phyloP scores from a whole-genome alignment of 192 early-diverging fungal genomes.

The Bifiguratus adelaidae region DNA sequence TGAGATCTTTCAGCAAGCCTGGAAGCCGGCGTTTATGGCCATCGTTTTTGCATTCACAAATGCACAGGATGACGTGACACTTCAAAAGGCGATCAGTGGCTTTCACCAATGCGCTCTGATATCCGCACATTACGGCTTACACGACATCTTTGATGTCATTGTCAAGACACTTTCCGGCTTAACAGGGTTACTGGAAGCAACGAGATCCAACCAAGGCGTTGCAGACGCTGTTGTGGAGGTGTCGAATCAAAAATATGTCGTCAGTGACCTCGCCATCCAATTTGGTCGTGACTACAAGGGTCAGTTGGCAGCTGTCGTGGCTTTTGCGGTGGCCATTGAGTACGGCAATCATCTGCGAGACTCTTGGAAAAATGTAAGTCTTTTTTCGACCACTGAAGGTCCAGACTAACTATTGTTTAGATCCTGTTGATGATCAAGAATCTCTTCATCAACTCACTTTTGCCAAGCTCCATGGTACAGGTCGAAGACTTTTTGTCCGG shows the following conservation, averaged over 20 bases:
- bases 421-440: slow-evolving; percentile 63
- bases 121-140: slow-evolving; percentile 59
- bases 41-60: slow-evolving; percentile 79
- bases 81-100: slow-evolving; percentile 74
- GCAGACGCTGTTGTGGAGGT: slow-evolving; percentile 35
- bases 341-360: slow-evolving; percentile 54
- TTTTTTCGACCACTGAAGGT: slow-evolving; percentile 12
- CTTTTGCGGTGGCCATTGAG: slow-evolving; percentile 65
- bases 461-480: slow-evolving; percentile 54
- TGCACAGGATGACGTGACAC: slow-evolving; percentile 62
- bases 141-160: slow-evolving; percentile 73
- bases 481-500: slow-evolving; percentile 67
- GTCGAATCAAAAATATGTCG: slow-evolving; percentile 27
- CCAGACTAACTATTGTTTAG: slow-evolving; percentile 8
- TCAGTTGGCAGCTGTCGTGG: slow-evolving; percentile 84
- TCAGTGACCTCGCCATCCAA: slow-evolving; percentile 62
- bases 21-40: slow-evolving; percentile 66
- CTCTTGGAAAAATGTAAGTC: slow-evolving; percentile 60
- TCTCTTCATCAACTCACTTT: slow-evolving; percentile 65
- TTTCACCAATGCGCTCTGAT: slow-evolving; percentile 65
- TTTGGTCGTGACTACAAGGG: slow-evolving; percentile 84
- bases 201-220: slow-evolving; percentile 19
- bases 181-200: slow-evolving; percentile 49
- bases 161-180: slow-evolving; percentile 61
- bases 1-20: slow-evolving; percentile 67